Conservation (phyloP, 495 filamentous ascomycete genomes). For the Daldinia bambusicola region DNA sequence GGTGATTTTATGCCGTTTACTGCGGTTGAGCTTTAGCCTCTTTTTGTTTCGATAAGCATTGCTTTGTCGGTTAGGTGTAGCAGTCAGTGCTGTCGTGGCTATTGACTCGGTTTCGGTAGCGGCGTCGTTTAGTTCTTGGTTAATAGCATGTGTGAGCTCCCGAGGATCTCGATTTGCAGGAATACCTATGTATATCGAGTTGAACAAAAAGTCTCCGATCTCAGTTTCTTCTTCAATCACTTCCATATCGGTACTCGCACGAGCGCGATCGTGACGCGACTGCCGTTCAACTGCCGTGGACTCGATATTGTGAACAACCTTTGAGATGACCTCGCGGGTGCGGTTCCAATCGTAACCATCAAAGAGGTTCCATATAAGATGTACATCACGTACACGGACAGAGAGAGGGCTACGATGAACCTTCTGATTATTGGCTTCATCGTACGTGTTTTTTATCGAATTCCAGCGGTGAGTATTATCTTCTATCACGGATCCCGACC, state of each 20-base stretch:
- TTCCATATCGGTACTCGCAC: conserved; percentile 62
- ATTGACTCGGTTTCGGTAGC: conserved; percentile 89
- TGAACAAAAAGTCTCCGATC: conserved; percentile 96
- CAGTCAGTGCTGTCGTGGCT: conserved; percentile 74
- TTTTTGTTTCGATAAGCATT: conserved; percentile 59
- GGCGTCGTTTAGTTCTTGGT: conserved; percentile 84
- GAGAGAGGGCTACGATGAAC: conserved; percentile 75
- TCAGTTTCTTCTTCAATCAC: conserved; percentile 83
- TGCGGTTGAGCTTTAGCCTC: conserved; percentile 79
- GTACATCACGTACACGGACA: conserved; percentile 82
- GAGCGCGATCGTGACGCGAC: conserved; percentile 54
- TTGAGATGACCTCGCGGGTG: conserved; percentile 84
- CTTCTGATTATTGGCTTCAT: conserved; percentile 68
- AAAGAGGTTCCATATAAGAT: conserved; percentile 97
- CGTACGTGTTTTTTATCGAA: conserved; percentile 77
- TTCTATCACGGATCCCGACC: conserved; percentile 65
- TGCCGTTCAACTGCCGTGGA: conserved; percentile 78
- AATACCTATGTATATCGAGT: conserved; percentile 97
- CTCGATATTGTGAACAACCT: conserved; percentile 88
- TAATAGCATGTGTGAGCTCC: conserved; percentile 84
- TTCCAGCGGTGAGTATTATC: conserved; percentile 83
- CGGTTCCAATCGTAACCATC: conserved; percentile 97
- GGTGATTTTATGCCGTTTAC: conserved; percentile 92
- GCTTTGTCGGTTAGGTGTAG: conserved; percentile 65
- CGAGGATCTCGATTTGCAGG: conserved; percentile 84